phyloP scores from a whole-genome alignment of 2,329 filamentous ascomycete species.

The Pseudocercospora macadamiae region DNA sequence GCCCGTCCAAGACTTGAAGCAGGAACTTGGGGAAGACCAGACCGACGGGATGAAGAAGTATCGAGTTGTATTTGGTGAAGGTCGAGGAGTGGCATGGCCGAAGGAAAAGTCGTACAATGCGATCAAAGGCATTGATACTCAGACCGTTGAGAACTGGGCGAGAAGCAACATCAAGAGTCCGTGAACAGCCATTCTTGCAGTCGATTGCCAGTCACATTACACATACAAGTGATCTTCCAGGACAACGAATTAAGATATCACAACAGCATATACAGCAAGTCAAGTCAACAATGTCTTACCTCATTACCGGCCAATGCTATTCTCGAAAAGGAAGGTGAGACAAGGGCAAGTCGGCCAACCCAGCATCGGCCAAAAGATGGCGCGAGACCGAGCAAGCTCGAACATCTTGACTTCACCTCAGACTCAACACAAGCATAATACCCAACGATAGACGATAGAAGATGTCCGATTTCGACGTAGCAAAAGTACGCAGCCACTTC shows the following conservation, averaged over 20 bases:
- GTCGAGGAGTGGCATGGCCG: constrained; percentile 63
- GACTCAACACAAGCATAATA: neutral
- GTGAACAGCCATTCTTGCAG: too few species aligned
- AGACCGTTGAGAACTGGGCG: constrained; percentile 48
- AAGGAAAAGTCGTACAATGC: constrained; percentile 57
- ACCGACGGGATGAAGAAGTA: constrained; percentile 61
- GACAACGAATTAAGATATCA: neutral
- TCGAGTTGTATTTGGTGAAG: constrained; percentile 62
- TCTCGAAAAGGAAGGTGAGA: neutral
- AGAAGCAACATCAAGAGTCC: constrained; percentile 18
- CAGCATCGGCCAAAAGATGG: constrained; percentile 8
- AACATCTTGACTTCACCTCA: neutral
- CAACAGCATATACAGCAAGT: neutral
- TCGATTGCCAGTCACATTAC: too few species aligned
- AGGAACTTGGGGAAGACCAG: constrained; percentile 52
- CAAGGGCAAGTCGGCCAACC: neutral
- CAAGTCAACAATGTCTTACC: neutral
- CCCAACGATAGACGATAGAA: neutral
- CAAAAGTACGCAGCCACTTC: constrained; percentile 62
- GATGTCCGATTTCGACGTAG: constrained; percentile 55
- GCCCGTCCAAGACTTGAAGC: constrained; percentile 49
- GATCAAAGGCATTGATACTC: constrained; percentile 51
- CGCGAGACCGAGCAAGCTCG: neutral
- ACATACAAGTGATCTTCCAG: neutral
- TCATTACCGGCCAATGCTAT: neutral